phyloP scores from a whole-genome alignment of 257 asterid genomes.

The Solanum paucissectum region DNA sequence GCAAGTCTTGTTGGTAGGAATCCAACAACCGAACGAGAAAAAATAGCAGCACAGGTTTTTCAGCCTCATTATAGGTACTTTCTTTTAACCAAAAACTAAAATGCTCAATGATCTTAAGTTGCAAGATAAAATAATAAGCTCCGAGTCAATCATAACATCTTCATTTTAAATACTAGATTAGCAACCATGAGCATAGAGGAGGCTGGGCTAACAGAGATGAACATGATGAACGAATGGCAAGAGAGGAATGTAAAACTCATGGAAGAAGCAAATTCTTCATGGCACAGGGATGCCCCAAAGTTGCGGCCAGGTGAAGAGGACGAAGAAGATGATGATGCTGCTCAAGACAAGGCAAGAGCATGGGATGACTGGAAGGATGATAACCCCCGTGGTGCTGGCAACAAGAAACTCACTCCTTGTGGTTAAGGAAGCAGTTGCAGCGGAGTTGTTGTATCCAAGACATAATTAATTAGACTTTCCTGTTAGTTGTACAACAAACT shows the following conservation, averaged over 20 bases:
- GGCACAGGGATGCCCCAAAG: constrained; percentile 52
- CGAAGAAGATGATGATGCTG: constrained; percentile 72
- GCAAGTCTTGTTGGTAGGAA: constrained; percentile 64
- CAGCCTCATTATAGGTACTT: constrained; percentile 79
- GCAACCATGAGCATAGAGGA: constrained; percentile 99
- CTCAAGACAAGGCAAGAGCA: constrained; percentile 82
- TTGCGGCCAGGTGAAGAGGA: constrained; percentile 42
- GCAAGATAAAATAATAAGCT: neutral
- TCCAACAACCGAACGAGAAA: constrained; percentile 79
- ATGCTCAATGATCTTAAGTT: neutral
- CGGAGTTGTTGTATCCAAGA: neutral
- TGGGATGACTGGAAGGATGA: constrained; percentile 99
- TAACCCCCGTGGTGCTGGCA: constrained; percentile 95
- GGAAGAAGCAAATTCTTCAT: constrained; percentile 90
- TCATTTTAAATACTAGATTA: constrained; percentile 28
- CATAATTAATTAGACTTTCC: neutral
- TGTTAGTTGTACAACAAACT: neutral
- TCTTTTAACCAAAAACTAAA: neutral
- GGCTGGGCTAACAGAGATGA: constrained; percentile 95
- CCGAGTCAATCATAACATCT: neutral
- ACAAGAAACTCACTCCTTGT: constrained; percentile 94
- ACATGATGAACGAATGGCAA: constrained; percentile 92
- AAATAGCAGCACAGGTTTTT: constrained; percentile 89
- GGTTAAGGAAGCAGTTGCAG: constrained; percentile 30
- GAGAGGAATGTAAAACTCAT: constrained; percentile 55